Evolutionary conservation across 495 filamentous ascomycete species (phyloP).

Genomic region (Penicillium antarcticum): DNA sequence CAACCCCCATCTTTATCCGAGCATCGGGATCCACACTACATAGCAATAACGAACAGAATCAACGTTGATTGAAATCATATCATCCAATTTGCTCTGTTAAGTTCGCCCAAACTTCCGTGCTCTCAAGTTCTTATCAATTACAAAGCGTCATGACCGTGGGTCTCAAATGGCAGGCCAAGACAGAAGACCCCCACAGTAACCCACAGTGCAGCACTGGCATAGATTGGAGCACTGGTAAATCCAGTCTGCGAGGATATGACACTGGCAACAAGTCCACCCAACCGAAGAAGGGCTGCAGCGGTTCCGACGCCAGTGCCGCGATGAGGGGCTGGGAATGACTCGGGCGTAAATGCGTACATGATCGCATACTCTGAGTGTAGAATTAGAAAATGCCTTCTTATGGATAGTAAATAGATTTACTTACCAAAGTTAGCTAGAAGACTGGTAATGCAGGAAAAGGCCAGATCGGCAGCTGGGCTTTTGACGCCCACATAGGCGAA

Average conservation of each 20-base stretch:
- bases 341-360: constrained; percentile 56
- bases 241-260: constrained; percentile 30
- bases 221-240: constrained; percentile 32
- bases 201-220: constrained; percentile 33
- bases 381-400: no score
- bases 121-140: neutral
- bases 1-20: no score
- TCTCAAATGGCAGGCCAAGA: constrained; percentile 33
- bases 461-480: constrained; percentile 19
- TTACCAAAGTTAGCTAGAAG: constrained; percentile 32
- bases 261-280: constrained; percentile 30
- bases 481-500: constrained; percentile 32
- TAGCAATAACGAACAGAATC: neutral
- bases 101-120: no score
- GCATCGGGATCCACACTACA: no score
- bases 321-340: constrained; percentile 53
- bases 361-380: constrained; percentile 39
- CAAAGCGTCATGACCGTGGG: constrained; percentile 29
- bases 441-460: constrained; percentile 28
- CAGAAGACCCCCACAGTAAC: constrained; percentile 25
- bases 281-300: constrained; percentile 28
- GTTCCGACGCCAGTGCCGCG: constrained; percentile 51
- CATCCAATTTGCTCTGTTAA: no score
- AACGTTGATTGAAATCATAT: neutral
- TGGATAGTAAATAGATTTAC: neutral